These are phyloP conservation scores for Posidonia australis DNA, from an alignment of 106 monocot species.

Conservation along the genomic window DNA sequence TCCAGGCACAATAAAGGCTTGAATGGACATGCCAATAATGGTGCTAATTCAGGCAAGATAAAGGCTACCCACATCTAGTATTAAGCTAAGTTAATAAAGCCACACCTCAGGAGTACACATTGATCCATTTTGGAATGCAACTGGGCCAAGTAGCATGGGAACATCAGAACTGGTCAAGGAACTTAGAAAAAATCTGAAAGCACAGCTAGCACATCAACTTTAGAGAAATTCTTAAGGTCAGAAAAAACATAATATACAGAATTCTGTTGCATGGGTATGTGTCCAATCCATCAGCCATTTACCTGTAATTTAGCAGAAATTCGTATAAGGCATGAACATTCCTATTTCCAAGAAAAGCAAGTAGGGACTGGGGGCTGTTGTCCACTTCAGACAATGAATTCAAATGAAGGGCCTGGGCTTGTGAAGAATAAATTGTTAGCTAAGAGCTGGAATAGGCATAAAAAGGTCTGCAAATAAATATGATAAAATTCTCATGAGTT, in stretches of 20 bases:
- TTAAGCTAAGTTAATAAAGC: not conserved
- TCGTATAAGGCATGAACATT: slow-evolving; percentile 75
- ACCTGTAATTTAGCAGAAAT: slow-evolving; percentile 88
- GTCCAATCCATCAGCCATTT: not conserved
- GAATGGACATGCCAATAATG: not conserved
- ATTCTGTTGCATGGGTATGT: not conserved
- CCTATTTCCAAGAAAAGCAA: slow-evolving; percentile 63
- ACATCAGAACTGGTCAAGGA: slow-evolving; percentile 51
- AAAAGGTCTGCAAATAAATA: not conserved
- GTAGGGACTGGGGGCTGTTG: slow-evolving; percentile 61
- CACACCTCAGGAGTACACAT: slow-evolving; percentile 62
- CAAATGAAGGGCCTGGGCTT: slow-evolving; percentile 45
- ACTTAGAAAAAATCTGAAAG: slow-evolving; percentile 42
- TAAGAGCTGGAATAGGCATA: not conserved
- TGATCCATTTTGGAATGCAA: slow-evolving; percentile 67
- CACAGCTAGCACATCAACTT: not conserved
- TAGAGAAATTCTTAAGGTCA: no score
- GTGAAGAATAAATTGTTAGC: not conserved
- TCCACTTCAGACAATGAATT: slow-evolving; percentile 62
- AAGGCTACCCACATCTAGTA: not conserved
- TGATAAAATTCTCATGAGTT: not conserved
- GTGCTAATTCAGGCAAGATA: not conserved
- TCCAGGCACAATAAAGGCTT: no score
- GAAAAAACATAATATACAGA: not conserved
- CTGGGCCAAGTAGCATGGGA: slow-evolving; percentile 61